Evolutionary conservation across 139 green algal species (phyloP), one percentile per base, ranked within the genome.

Genomic region (Trebouxia sp.): DNA sequence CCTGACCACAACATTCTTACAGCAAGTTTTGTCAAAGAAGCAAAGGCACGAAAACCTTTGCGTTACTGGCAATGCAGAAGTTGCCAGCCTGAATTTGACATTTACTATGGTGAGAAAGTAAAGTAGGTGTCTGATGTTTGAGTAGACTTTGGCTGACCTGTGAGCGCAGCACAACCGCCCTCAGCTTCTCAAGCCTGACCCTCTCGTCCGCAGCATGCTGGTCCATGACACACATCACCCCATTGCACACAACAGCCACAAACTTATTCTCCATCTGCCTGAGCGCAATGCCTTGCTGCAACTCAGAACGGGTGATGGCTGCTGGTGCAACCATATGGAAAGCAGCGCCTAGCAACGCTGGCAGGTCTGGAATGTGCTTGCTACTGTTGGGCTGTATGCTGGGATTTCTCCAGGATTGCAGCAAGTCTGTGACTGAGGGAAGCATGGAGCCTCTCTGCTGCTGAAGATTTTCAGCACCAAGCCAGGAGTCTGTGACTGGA

Each of bases 201-300:
- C 92, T 87, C 83, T 96, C 92, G 48, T 96, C 91, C n/a, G 92
- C 92, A 22, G 93, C 93, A 83, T 97, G 93, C 81, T 95, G 93
- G 81, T 97, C 93, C 35, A 96, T 51, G 1, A 91, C 65, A n/a
- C 89, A 77, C 76, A 97, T 72, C 66, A 88, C 30, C 5, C 86
- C 84, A n/a, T 30, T 37, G 45, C 82, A 87, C 39, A 83, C 58
- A 6, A 90, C 30, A 0, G 91, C 38, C 26, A 96, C 58, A 58
- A 95, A 90, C 80, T 96, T 95, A 41, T 20, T 47, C 43, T 81
- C 87, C 43, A 92, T 80, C 79, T 93, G 89, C 12, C 9, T n/a
- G 37, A 90, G 62, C 14, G 62, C 39, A 17, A 80, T 56, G 43
- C 65, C 66, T 76, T 67, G 28, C 48, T 83, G 35, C 41, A 92